Evolutionary conservation across 2,329 filamentous ascomycete genomes (phyloP), one percentile per base, ranked within the genome.

Genomic region (Aspergillus sp.): DNA sequence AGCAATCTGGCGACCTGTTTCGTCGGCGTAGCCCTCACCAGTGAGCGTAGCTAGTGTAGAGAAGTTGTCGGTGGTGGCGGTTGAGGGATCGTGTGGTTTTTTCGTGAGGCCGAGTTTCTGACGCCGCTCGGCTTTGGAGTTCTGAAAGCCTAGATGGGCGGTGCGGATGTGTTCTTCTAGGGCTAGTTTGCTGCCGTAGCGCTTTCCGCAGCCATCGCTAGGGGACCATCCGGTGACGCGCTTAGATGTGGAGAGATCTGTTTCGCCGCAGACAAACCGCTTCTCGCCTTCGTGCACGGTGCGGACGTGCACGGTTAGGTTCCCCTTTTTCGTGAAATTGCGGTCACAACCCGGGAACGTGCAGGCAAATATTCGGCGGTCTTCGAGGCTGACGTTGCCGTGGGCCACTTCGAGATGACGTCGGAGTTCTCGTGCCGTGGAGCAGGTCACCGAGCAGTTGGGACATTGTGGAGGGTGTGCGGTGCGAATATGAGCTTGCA

Each of bases 151-250:
- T 25, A 96, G 79, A 71, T 98, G 93, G 21, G 90, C 84, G 48
- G 89, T 91, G 19, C 90, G 87, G 45, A 97, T 82, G 70, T 98
- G 93, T 64, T 95, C 89, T 72, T 93, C 90, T 0, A 97, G 82
- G 31, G 86, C 87, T 17, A 85, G 83, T 73, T 96, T 96, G 60
- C 88, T 90, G 58, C 85, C 84, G 68, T 96, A 95, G 37, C 83
- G 83, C 60, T 86, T 84, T 2, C 88, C 90, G 68, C 93, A 98
- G 15, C 88, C 90, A 9, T 81, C 75, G 21, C 81, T 82, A 11
- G 19, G 14, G 56, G 84, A 79, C 89, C 91, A 96, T 6, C 74
- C 79, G 9, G 77, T 74, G 2, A 95, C 76, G 45, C 85, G 85
- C 7, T 79, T 79, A n/a, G 78, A 81, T 5, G 76, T 71, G 8